Percentiles rank a stretch among this genome's conserved stretches.
Conservation (phyloP, 2,329 filamentous ascomycete genomes). For the Trichophaea hybrida region DNA sequence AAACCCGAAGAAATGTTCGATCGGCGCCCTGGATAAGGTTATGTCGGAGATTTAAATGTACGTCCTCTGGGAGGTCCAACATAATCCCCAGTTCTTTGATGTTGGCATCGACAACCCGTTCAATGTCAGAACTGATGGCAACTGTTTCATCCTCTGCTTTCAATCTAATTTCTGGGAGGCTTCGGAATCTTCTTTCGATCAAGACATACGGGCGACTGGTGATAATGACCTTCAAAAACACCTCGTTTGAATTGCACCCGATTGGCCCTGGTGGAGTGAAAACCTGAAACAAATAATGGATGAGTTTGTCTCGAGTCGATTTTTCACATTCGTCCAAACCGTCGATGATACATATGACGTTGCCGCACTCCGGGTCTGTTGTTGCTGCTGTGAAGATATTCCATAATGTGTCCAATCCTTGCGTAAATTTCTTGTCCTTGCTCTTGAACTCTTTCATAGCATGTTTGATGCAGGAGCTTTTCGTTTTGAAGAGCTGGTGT, state of each 20-base stretch:
- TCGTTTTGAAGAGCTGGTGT: too few species aligned
- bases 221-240: constrained; percentile 17
- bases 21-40: constrained; percentile 18
- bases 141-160: constrained; percentile 15
- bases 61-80: constrained; percentile 9
- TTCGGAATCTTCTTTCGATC: constrained; percentile 20
- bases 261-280: too few species aligned
- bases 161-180: background rate
- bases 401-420: constrained; percentile 5
- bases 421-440: background rate
- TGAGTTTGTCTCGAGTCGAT: constrained; percentile 3
- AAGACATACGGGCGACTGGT: constrained; percentile 21
- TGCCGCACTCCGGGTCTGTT: background rate
- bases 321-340: constrained; percentile 22
- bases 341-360: constrained; percentile 22
- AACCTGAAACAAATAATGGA: constrained; percentile 8
- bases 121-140: constrained; percentile 18
- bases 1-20: constrained; percentile 23
- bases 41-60: constrained; percentile 9
- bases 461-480: constrained; percentile 5
- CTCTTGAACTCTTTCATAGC: background rate
- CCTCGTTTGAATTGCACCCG: background rate
- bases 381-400: background rate
- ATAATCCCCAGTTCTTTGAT: constrained; percentile 13
- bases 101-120: constrained; percentile 11